Base-by-base conservation (phyloP, 2,329 filamentous ascomycete species). In the Pyricularia pennisetigena region DNA sequence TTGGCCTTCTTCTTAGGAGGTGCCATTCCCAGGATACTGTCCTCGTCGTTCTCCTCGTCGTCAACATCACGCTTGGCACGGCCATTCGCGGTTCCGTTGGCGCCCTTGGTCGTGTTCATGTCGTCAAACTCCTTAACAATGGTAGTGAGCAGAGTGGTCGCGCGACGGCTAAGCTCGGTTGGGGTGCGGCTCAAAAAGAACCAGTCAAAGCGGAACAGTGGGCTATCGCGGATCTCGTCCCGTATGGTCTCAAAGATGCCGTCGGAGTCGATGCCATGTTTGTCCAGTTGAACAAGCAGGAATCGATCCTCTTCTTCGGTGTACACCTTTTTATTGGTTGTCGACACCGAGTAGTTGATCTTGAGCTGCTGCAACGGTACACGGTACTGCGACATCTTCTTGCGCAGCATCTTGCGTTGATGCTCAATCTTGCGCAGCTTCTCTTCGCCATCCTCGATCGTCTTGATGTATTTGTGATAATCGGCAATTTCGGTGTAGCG, bases 311-410 rank as follows among this genome's bases (percentile, higher is more conserved):
- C 95, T 76, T 99, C 95, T 77, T 99, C 96, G 0, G 94, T 98
- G 77, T 99, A 99, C 0, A 99, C 94, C 82, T 99, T 99, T 83
- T 99, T 99, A 86, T 99, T 99, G 10, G 96, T 99, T 2, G 95
- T 99, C 7, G 93, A 97, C 30, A 99, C 95, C 0, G 94, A 97
- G 79, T 99, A 99, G 81, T 97, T 98, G 82, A 99, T 93, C 83
- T 97, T 97, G 75, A 99, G 88, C 79, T 99, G 95, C 78, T 99
- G 95, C 20, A 99, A 85, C 28, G 95, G 96, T 66, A 98, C 94
- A n/a, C 95, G 91, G 77, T 97, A 98, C 83, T 95, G 92, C 74
- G 90, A 86, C 86, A 99, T 91, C 86, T 99, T 99, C 86, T 94
- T 96, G 71, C 90, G 88, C 68, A 99, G 85, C 82, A 98, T 90